phyloP scores from a whole-genome alignment of 2,329 filamentous ascomycete species.

The Phyllosticta citriasiana region DNA sequence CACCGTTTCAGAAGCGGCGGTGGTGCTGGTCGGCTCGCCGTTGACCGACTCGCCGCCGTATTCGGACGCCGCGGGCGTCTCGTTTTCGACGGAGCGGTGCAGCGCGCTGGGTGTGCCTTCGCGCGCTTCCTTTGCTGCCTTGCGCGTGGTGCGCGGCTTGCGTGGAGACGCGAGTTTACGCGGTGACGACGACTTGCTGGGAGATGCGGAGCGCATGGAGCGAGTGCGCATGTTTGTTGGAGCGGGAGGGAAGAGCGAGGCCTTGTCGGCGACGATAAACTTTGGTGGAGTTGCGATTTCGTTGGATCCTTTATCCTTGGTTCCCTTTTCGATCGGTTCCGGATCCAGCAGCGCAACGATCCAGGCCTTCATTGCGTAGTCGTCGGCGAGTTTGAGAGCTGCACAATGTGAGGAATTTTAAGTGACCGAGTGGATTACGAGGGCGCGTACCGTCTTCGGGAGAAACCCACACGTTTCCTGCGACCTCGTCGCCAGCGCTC shows the following conservation, averaged over 20 bases:
- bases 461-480: constrained; percentile 93
- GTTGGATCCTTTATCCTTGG: constrained; percentile 57
- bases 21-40: constrained; percentile 18
- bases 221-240: constrained; percentile 24
- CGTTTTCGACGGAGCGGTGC: constrained; percentile 23
- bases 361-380: constrained; percentile 81
- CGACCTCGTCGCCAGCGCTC: constrained; percentile 78
- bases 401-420: constrained; percentile 16
- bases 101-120: constrained; percentile 36
- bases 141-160: constrained; percentile 41
- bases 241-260: constrained; percentile 22
- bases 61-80: constrained; percentile 14
- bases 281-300: constrained; percentile 73
- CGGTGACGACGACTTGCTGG: constrained; percentile 39
- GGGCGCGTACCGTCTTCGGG: constrained; percentile 52
- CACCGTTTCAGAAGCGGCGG: constrained; percentile 43
- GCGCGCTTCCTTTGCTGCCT: constrained; percentile 21
- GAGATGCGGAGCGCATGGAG: constrained; percentile 49
- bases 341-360: constrained; percentile 86
- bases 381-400: constrained; percentile 73
- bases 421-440: too few species aligned
- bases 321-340: constrained; percentile 60
- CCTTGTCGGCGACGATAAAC: constrained; percentile 50
- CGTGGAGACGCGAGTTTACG: constrained; percentile 43
- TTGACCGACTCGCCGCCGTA: constrained; percentile 38